A percentile compares a stretch with the other conserved stretches of the same genome.
Conservation (phyloP, 495 filamentous ascomycete species). For the Glonium stellatum region DNA sequence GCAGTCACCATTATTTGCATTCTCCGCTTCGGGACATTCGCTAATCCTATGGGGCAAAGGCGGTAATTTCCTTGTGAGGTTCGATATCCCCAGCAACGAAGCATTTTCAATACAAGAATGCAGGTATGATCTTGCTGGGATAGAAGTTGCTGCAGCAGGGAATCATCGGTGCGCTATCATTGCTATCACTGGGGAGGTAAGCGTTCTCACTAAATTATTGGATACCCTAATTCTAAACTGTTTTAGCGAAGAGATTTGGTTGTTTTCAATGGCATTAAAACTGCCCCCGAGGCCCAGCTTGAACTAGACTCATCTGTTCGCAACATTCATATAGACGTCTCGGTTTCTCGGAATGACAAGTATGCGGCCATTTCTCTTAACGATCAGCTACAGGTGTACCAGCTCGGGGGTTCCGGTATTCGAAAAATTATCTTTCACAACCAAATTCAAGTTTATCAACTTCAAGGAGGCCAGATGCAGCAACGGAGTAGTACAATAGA, state of each 20-base stretch:
- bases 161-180: slow-evolving; percentile 24
- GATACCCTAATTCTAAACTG: neutral
- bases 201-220: neutral
- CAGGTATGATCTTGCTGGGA: slow-evolving; percentile 15
- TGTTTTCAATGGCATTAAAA: slow-evolving; percentile 17
- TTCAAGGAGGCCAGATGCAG: slow-evolving; percentile 18
- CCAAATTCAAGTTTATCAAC: slow-evolving; percentile 21
- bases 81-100: slow-evolving; percentile 27
- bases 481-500: slow-evolving; percentile 15
- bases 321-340: slow-evolving; percentile 10
- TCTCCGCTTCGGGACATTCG: slow-evolving; percentile 21
- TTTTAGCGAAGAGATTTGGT: slow-evolving; percentile 6
- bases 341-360: slow-evolving; percentile 23
- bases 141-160: slow-evolving; percentile 22
- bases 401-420: slow-evolving; percentile 13
- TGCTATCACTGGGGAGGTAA: neutral
- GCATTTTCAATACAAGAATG: slow-evolving; percentile 20
- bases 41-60: slow-evolving; percentile 23
- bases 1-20: slow-evolving; percentile 17
- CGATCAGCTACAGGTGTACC: slow-evolving; percentile 21
- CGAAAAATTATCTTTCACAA: slow-evolving; percentile 21
- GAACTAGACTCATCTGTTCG: slow-evolving; percentile 14
- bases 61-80: slow-evolving; percentile 14
- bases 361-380: slow-evolving; percentile 17
- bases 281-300: slow-evolving; percentile 10